Conservation (phyloP, 345 rosid genomes). For the Eucalyptus polybractea region DNA sequence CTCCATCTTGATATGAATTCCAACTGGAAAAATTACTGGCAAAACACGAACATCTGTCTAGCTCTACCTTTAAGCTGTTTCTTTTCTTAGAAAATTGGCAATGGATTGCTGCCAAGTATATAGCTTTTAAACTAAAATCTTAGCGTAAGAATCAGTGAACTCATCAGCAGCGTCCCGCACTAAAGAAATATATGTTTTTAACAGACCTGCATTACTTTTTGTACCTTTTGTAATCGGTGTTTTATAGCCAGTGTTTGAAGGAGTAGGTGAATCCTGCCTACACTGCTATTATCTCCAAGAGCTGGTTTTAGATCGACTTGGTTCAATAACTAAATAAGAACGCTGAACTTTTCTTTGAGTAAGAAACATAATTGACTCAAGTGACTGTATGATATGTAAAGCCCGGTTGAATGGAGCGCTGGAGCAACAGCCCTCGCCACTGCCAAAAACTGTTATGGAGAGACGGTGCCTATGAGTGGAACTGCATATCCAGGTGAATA, state of each 20-base stretch:
- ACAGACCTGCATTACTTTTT: neutral
- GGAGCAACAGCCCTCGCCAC: slow-evolving; percentile 15
- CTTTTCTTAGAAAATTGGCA: neutral
- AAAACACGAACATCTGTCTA: neutral
- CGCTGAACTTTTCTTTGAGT: neutral
- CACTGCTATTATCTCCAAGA: neutral
- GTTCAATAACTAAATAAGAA: neutral
- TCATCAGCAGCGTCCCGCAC: neutral
- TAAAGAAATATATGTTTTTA: neutral
- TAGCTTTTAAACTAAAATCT: neutral
- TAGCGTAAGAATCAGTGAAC: neutral
- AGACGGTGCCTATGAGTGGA: slow-evolving; percentile 53
- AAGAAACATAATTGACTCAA: neutral
- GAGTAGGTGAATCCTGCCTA: neutral
- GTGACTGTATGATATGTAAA: slow-evolving; percentile 1
- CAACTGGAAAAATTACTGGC: neutral
- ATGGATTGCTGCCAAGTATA: neutral
- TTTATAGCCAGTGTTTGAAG: neutral
- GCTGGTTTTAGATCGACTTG: neutral
- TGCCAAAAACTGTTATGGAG: slow-evolving; percentile 64
- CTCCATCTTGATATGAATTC: neutral
- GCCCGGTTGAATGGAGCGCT: slow-evolving; percentile 72
- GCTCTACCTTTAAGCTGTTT: neutral
- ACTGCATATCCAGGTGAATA: slow-evolving; percentile 40
- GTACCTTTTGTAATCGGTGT: neutral